Evolutionary conservation across 2,329 filamentous ascomycete genomes (phyloP).

Genomic region (Xylaria sp.): DNA sequence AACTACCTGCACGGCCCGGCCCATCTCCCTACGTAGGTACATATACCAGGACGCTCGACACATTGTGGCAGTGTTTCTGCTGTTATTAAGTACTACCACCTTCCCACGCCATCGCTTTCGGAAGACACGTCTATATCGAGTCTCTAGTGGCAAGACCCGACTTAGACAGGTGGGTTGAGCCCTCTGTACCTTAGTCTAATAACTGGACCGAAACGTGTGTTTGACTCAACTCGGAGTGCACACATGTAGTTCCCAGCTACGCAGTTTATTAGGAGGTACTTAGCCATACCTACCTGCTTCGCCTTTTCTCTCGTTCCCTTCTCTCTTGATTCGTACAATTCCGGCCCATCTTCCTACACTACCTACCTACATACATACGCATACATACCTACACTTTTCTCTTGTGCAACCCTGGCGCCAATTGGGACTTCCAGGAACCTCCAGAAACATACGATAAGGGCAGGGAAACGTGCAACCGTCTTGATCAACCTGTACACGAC

Average conservation of each 20-base stretch:
- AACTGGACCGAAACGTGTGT: constrained; percentile 8
- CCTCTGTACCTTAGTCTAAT: constrained; percentile 5
- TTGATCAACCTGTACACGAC: constrained; percentile 16
- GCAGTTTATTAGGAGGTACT: background rate
- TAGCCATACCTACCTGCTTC: background rate
- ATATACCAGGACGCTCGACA: constrained; percentile 6
- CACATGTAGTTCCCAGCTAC: constrained; percentile 17
- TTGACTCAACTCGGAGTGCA: constrained; percentile 20
- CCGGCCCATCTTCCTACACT: background rate
- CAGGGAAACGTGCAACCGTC: constrained; percentile 19
- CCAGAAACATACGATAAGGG: constrained; percentile 22
- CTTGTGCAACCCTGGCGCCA: constrained; percentile 12
- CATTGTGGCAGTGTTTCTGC: constrained; percentile 18
- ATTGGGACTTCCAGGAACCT: constrained; percentile 13
- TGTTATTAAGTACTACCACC: background rate
- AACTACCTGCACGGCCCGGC: background rate
- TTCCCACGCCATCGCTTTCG: background rate
- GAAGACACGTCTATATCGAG: constrained; percentile 4
- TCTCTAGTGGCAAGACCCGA: constrained; percentile 8
- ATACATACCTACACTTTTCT: constrained; percentile 2
- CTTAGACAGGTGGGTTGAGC: constrained; percentile 18
- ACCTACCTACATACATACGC: too few species aligned
- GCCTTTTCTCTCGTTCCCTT: background rate
- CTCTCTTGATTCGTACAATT: background rate
- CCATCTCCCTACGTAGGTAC: constrained; percentile 17